phyloP scores from a whole-genome alignment of 208 protist species.

The Crithidia thermophila region DNA sequence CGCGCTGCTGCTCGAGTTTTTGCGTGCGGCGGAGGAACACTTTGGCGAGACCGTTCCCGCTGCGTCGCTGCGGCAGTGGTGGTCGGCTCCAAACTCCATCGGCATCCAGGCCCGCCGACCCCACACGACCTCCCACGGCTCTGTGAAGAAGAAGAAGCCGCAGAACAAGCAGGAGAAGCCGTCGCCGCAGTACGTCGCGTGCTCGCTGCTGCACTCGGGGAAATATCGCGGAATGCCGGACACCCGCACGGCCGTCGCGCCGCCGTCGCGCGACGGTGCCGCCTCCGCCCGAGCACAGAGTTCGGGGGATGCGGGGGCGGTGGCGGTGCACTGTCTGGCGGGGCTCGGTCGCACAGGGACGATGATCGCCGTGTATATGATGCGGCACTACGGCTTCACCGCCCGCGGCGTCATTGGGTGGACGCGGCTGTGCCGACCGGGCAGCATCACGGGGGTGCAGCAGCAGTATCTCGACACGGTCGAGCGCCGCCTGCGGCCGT shows the following conservation, averaged over 20 bases:
- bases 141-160: not conserved
- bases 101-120: not conserved
- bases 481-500: constrained; percentile 59
- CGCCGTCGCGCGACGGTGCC: not conserved
- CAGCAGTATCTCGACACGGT: constrained; percentile 94
- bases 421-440: constrained; percentile 94
- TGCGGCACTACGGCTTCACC: constrained; percentile 94
- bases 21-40: constrained; percentile 79
- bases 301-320: constrained; percentile 32
- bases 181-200: constrained; percentile 6
- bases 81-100: constrained; percentile 13
- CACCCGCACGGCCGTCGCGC: constrained; percentile 26
- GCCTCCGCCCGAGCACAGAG: not conserved
- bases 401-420: constrained; percentile 93
- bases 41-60: constrained; percentile 28
- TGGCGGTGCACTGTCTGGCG: constrained; percentile 97
- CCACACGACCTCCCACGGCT: not conserved
- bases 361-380: constrained; percentile 91
- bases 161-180: not conserved
- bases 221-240: constrained; percentile 46
- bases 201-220: constrained; percentile 29
- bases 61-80: constrained; percentile 25
- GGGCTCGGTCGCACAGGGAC: constrained; percentile 97
- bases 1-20: constrained; percentile 86
- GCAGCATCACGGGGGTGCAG: constrained; percentile 96